Evolutionary conservation across 345 rosid genomes (phyloP).

Genomic region (Corchorus olitorius): DNA sequence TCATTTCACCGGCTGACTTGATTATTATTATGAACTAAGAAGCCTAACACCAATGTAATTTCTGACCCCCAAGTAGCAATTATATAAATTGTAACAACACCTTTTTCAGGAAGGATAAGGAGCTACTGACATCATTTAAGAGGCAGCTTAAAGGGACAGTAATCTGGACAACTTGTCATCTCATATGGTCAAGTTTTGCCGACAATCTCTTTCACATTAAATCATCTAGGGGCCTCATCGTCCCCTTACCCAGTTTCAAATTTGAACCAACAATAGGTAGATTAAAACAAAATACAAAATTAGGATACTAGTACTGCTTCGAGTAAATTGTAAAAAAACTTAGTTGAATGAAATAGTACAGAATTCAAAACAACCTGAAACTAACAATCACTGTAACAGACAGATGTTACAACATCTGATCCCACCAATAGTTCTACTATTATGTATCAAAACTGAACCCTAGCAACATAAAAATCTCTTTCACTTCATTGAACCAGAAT

Average conservation of each 20-base stretch:
- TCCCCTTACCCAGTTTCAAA: slow-evolving; percentile 14
- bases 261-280: not conserved
- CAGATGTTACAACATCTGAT: not conserved
- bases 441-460: slow-evolving; percentile 3
- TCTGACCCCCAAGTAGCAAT: slow-evolving; percentile 7
- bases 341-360: not conserved
- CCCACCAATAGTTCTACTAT: not conserved
- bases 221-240: slow-evolving; percentile 17
- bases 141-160: not conserved
- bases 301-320: not conserved
- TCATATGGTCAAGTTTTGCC: slow-evolving; percentile 8
- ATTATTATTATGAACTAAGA: not conserved
- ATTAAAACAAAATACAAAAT: not conserved
- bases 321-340: not conserved
- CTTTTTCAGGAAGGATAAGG: slow-evolving; percentile 22
- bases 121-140: slow-evolving; percentile 17
- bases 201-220: slow-evolving; percentile 17
- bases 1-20: slow-evolving; percentile 24
- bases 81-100: not conserved
- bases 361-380: not conserved
- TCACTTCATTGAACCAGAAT: slow-evolving; percentile 14
- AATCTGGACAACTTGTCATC: not conserved
- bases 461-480: slow-evolving; percentile 11
- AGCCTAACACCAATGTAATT: slow-evolving; percentile 10
- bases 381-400: not conserved